phyloP scores from a whole-genome alignment of 2,329 filamentous ascomycete species.

The Aspergillus fumigatus region DNA sequence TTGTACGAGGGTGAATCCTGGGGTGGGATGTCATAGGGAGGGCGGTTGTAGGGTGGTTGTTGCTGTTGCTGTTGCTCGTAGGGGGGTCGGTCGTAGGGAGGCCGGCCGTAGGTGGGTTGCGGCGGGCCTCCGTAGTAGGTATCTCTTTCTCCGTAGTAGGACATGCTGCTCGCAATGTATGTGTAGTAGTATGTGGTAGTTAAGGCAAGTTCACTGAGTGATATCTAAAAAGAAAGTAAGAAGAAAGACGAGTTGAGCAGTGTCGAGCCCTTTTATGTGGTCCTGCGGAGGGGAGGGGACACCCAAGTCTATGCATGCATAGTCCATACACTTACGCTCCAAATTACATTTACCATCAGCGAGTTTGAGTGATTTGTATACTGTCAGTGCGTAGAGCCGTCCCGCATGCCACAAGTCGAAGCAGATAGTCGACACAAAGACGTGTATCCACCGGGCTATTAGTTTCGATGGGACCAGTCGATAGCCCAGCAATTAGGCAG shows the following conservation, averaged over 20 bases:
- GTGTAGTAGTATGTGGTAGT: not conserved
- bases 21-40: constrained; percentile 1
- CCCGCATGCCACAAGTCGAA: not conserved
- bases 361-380: not conserved
- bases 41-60: not conserved
- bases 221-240: not conserved
- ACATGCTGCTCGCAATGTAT: constrained; percentile 4
- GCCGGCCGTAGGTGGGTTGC: constrained; percentile 5
- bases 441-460: constrained; percentile 14
- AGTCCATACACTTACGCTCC: not conserved
- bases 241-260: constrained; percentile 1
- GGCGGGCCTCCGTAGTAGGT: constrained; percentile 5
- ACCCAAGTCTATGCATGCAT: not conserved
- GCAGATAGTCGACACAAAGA: constrained; percentile 7
- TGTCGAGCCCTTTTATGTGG: not conserved
- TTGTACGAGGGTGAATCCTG: constrained; percentile 13
- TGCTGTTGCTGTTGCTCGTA: not conserved
- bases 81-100: constrained; percentile 8
- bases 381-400: not conserved
- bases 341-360: not conserved
- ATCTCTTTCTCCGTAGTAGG: constrained; percentile 10
- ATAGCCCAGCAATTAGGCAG: constrained; percentile 18
- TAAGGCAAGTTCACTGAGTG: not conserved
- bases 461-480: constrained; percentile 11
- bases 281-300: constrained; percentile 1